Percentiles rank a stretch among this genome's conserved stretches.
phyloP scores from a whole-genome alignment of 1,284 basidiomycete genomes.

The Cutaneotrichosporon dermatis region DNA sequence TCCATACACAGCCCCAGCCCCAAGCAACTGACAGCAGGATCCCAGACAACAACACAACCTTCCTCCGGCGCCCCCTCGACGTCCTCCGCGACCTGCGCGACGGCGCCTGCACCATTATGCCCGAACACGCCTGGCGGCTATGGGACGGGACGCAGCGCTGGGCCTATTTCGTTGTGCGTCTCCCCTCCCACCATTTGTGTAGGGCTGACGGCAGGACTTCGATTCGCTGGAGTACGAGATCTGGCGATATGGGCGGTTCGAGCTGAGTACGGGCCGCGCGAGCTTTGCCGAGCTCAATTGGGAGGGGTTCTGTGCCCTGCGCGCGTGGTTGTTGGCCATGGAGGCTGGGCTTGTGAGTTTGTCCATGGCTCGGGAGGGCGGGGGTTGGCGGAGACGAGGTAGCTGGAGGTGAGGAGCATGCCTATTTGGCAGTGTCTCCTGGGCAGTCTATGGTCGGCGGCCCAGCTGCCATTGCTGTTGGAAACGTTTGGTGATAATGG shows the following conservation, averaged over 20 bases:
- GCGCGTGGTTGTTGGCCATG: slow-evolving; percentile 6
- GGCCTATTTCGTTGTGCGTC: slow-evolving; percentile 13
- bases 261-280: slow-evolving; percentile 10
- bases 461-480: no score
- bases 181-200: no score
- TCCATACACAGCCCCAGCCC: no score
- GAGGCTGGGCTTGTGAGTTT: slow-evolving; percentile 3
- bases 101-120: background rate
- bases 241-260: slow-evolving; percentile 9
- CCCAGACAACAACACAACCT: slow-evolving; percentile 4
- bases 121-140: slow-evolving; percentile 9
- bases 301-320: slow-evolving; percentile 12
- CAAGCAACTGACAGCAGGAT: slow-evolving; percentile 1
- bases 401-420: no score
- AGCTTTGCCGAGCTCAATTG: slow-evolving; percentile 11
- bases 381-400: no score
- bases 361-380: no score
- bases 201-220: slow-evolving; percentile 13
- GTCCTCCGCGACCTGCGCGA: slow-evolving; percentile 7
- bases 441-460: background rate
- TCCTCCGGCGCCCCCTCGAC: slow-evolving; percentile 13
- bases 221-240: slow-evolving; percentile 14
- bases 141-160: slow-evolving; percentile 9
- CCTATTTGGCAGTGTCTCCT: no score
- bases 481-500: no score